Evolutionary conservation across 202 grass and related monocot species (phyloP).

Genomic region (Schoenoplectus triqueter): DNA sequence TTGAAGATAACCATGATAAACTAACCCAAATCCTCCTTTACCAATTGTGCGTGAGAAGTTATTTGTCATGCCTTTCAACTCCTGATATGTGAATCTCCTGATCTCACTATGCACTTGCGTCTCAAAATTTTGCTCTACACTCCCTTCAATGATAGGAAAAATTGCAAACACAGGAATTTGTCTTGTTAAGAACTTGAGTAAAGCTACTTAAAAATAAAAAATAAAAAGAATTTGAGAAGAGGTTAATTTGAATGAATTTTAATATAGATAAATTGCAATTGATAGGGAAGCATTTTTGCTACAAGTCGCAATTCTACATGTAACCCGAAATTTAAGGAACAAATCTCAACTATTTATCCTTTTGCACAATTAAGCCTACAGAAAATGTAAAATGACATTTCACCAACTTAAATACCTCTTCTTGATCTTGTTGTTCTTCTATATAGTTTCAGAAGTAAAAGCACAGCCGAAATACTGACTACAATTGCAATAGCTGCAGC

Average conservation of each 20-base stretch:
- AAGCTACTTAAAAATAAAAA: not conserved
- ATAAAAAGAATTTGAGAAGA: too few relatives aligned
- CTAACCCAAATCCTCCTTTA: slow-evolving; percentile 43
- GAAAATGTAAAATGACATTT: not conserved
- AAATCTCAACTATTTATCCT: not conserved
- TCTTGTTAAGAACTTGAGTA: not conserved
- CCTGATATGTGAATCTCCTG: slow-evolving; percentile 34
- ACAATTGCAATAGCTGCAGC: not conserved
- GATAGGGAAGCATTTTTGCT: not conserved
- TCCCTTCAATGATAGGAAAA: not conserved
- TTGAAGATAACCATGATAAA: slow-evolving; percentile 39
- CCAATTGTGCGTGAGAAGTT: slow-evolving; percentile 42
- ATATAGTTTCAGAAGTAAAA: slow-evolving; percentile 2
- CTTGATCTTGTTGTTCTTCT: not conserved
- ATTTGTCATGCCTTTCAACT: slow-evolving; percentile 34
- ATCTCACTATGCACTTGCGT: not conserved
- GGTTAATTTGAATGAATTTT: not conserved
- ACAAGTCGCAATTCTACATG: not conserved
- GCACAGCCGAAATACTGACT: not conserved
- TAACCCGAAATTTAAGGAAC: not conserved
- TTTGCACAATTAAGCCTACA: not conserved
- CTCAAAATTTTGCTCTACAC: not conserved
- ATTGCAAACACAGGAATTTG: not conserved
- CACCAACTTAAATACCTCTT: not conserved
- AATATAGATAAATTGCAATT: not conserved